Evolutionary conservation across 176 grass and related monocot genomes (phyloP).

Genomic region (Aegilops longissima): DNA sequence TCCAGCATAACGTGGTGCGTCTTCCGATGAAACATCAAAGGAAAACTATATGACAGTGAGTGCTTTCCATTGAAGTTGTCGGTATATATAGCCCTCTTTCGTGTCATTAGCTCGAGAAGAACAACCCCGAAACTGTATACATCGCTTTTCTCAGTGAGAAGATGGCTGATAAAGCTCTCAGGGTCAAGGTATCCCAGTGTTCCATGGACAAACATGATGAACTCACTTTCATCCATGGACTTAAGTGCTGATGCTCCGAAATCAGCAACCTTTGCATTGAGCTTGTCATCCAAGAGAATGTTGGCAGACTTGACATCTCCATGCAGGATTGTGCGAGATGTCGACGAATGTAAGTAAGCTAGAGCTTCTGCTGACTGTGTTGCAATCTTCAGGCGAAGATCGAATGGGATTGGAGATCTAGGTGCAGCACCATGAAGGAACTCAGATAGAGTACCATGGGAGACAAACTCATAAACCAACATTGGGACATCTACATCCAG

Average conservation of each 20-base stretch:
- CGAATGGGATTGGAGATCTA: not conserved
- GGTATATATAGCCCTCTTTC: slow-evolving; percentile 30
- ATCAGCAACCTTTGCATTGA: slow-evolving; percentile 30
- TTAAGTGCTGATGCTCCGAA: slow-evolving; percentile 50
- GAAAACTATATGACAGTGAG: not conserved
- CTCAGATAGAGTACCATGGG: not conserved
- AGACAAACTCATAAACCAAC: slow-evolving; percentile 8
- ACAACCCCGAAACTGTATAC: slow-evolving; percentile 60
- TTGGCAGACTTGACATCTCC: not conserved
- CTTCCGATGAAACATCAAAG: not conserved
- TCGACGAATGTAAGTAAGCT: slow-evolving; percentile 5
- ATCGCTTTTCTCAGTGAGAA: slow-evolving; percentile 57
- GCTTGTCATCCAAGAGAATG: not conserved
- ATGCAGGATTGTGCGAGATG: not conserved
- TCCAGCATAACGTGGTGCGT: not conserved
- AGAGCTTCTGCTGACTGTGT: slow-evolving; percentile 13
- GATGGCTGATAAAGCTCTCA: slow-evolving; percentile 50
- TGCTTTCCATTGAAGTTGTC: slow-evolving; percentile 12
- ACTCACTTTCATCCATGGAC: slow-evolving; percentile 33
- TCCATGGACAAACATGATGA: slow-evolving; percentile 54
- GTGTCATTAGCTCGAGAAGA: slow-evolving; percentile 53
- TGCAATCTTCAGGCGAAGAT: not conserved
- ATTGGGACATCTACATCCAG: not conserved
- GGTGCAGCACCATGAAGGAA: not conserved
- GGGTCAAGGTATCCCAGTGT: slow-evolving; percentile 54